Evolutionary conservation across 2,329 filamentous ascomycete genomes (phyloP).

Genomic region (Falciphora oryzae): DNA sequence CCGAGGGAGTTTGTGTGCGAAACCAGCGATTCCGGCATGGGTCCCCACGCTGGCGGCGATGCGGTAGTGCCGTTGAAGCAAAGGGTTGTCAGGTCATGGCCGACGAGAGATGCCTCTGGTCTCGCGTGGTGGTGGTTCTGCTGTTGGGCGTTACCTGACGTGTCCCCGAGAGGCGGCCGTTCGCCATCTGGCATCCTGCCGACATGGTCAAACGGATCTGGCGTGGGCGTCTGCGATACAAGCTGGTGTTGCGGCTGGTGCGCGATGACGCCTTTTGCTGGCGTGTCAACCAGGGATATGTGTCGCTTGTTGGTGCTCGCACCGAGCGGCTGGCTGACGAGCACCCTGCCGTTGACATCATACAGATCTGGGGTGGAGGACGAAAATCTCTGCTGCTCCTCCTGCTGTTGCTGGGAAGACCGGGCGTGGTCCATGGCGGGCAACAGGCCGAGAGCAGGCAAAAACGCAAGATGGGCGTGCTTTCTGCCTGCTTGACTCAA

Average conservation of each 20-base stretch:
- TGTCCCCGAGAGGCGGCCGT: constrained; percentile 45
- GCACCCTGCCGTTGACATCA: neutral
- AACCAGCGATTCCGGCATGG: neutral
- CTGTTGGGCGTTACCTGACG: constrained; percentile 46
- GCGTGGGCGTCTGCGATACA: neutral
- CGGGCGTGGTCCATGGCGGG: neutral
- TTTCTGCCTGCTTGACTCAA: neutral
- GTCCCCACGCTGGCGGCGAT: neutral
- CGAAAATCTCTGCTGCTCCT: neutral
- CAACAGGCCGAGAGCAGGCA: neutral
- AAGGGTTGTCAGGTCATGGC: constrained; percentile 4
- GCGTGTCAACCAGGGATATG: neutral
- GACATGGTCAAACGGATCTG: neutral
- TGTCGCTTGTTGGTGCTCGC: neutral
- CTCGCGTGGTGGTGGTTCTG: constrained; percentile 27
- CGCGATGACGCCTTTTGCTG: neutral
- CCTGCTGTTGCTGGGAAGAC: neutral
- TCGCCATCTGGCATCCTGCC: neutral
- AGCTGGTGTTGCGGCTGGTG: neutral
- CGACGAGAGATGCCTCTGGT: constrained; percentile 18
- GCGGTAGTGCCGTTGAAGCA: neutral
- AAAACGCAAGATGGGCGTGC: neutral
- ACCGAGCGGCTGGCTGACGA: neutral
- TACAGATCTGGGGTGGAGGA: neutral
- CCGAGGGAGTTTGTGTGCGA: neutral